Base-by-base conservation (phyloP, 805 yeast genomes). In the Kregervanrija fluxuum region DNA sequence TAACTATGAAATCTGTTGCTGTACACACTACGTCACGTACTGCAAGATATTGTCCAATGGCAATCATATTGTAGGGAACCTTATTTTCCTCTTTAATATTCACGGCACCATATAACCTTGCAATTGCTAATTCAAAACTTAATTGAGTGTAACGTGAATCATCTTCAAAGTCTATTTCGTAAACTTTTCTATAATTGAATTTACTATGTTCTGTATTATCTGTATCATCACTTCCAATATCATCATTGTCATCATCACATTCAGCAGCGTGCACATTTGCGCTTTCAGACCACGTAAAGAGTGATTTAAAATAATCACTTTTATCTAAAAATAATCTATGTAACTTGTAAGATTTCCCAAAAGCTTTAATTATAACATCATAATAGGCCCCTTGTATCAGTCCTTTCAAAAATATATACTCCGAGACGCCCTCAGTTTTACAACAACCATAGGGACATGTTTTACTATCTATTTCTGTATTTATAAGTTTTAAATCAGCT, bases 11-110 rank as follows among this genome's bases (percentile, higher is more conserved):
- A 13, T 67, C 70, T 0, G 77, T 70, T 3, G 77, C 67, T 0
- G 62, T 50, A 33, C 73, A 69, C 3, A 73, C 77, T 11, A 73
- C 55, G 14, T 69, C 71, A 1, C 66, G 65, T 17, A 77, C 61
- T 35, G 68, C 77, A 35, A 77, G 54, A 48, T 69, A 77, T 48
- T 70, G 76, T 1, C 79, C 78, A 12, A 71, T 60, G 1, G 77
- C 75, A 43, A 77, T 65, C 67, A 75, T 62, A 13, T 64, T 64
- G 42, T 64, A 57, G 1, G 76, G 64, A n/a, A 65, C 59, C 17
- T 56, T 47, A 15, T 53, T 58, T 40, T 69, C 74, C 12, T 59
- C 57, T 15, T 54, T 54, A 4, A 54, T 38, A 41, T 68, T 65
- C 3, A 54, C 39, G 1, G 66, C 68, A 1, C 81, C 80, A 50